Percentiles rank a stretch among this genome's conserved stretches.
These are phyloP conservation scores for Tricholoma terreum DNA, from an alignment of 768 basidiomycete genomes.

Conservation along the genomic window DNA sequence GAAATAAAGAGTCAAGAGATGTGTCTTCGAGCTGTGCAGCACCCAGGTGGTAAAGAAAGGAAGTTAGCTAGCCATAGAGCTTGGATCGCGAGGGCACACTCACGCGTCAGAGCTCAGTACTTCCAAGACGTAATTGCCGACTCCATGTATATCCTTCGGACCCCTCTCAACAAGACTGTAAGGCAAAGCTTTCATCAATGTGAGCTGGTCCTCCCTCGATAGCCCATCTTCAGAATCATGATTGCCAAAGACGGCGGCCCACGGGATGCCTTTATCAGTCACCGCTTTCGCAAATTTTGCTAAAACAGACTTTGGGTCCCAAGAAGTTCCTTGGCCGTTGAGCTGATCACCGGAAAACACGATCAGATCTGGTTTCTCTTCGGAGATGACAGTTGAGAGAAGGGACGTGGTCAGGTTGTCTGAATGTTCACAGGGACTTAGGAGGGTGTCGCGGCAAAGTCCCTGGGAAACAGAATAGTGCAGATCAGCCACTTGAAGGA, in stretches of 20 bases:
- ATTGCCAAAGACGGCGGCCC: slow-evolving; percentile 93
- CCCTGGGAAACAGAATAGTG: slow-evolving; percentile 87
- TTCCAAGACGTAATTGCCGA: slow-evolving; percentile 89
- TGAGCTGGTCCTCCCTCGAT: slow-evolving; percentile 61
- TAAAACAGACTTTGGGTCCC: slow-evolving; percentile 85
- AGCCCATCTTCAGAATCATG: slow-evolving; percentile 81
- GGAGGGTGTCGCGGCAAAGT: slow-evolving; percentile 68
- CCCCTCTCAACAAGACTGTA: slow-evolving; percentile 82
- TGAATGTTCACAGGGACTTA: slow-evolving; percentile 55
- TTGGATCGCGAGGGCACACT: slow-evolving; percentile 28
- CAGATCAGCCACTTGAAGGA: slow-evolving; percentile 89
- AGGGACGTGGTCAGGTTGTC: slow-evolving; percentile 81
- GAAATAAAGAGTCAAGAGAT: slow-evolving; percentile 89
- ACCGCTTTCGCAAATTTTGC: slow-evolving; percentile 85
- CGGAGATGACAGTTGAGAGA: slow-evolving; percentile 65
- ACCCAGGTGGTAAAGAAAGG: not conserved
- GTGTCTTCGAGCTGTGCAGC: slow-evolving; percentile 67
- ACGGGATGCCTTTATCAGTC: slow-evolving; percentile 74
- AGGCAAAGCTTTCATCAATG: slow-evolving; percentile 73
- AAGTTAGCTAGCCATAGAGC: not conserved
- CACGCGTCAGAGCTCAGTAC: slow-evolving; percentile 82
- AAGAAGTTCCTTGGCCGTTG: slow-evolving; percentile 86
- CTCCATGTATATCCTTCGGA: slow-evolving; percentile 81
- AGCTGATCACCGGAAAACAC: slow-evolving; percentile 93
- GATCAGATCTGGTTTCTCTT: slow-evolving; percentile 86